Conservation (phyloP, 805 yeast genomes). For the Kodamaea restingae region DNA sequence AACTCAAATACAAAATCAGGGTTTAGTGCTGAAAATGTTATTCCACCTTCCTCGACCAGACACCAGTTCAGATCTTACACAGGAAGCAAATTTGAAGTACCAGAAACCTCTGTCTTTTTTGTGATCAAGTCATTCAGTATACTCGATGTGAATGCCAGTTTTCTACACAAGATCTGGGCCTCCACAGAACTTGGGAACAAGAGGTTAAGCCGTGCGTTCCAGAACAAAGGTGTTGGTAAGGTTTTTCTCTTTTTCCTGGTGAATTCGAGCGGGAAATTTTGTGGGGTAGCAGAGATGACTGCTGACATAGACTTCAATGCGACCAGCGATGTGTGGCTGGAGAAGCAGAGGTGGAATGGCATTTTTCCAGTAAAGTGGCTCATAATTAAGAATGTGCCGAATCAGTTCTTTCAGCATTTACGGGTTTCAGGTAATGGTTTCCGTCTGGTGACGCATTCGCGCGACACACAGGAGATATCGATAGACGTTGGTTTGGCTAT, state of each 20-base stretch:
- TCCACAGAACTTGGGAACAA: conserved; percentile 56
- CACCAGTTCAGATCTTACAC: conserved; percentile 13
- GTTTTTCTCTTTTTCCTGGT: conserved; percentile 55
- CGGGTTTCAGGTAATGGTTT: conserved; percentile 43
- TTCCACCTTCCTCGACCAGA: neutral
- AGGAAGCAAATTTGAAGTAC: conserved; percentile 16
- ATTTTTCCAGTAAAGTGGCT: conserved; percentile 54
- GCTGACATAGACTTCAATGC: conserved; percentile 31
- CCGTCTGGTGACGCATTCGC: conserved; percentile 53
- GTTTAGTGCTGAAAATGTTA: no score
- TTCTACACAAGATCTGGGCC: conserved; percentile 51
- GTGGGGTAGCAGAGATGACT: conserved; percentile 57
- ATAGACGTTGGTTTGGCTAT: conserved; percentile 44
- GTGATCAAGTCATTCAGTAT: conserved; percentile 53
- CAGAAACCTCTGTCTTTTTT: conserved; percentile 32
- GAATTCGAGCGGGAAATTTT: conserved; percentile 53
- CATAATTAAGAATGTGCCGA: conserved; percentile 47
- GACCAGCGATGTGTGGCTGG: conserved; percentile 44
- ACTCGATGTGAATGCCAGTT: conserved; percentile 48
- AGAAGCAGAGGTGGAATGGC: conserved; percentile 48
- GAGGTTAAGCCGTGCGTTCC: conserved; percentile 44
- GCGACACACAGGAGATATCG: conserved; percentile 61
- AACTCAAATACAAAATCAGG: no score
- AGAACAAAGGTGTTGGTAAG: conserved; percentile 19
- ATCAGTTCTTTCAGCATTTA: conserved; percentile 43